A percentile compares a stretch with the other conserved stretches of the same genome.
These are phyloP conservation scores for Hsuehochloa calcarea DNA, from an alignment of 176 grass and related monocot genomes.

Conservation along the genomic window DNA sequence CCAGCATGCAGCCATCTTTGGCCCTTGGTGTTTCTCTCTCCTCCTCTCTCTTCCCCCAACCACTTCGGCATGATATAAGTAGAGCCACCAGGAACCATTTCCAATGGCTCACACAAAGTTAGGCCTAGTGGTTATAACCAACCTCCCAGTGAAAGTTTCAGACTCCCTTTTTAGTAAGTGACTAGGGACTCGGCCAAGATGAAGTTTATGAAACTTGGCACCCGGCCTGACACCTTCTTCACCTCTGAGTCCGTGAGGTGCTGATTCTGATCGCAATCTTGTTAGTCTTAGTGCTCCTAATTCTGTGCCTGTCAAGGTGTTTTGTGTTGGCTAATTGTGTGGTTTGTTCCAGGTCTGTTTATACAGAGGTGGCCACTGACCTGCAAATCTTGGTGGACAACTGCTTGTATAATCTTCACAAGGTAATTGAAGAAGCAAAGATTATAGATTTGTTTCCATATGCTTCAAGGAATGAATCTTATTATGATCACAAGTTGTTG, in stretches of 20 bases:
- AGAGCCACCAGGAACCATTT: conserved; percentile 35
- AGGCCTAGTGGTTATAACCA: conserved; percentile 33
- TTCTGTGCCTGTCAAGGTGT: neutral
- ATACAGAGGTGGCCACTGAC: conserved; percentile 84
- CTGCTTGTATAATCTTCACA: conserved; percentile 80
- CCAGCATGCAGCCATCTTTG: neutral
- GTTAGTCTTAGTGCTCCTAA: neutral
- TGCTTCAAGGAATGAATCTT: neutral
- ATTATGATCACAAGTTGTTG: too few relatives aligned
- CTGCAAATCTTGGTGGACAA: conserved; percentile 73
- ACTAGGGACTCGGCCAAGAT: conserved; percentile 43
- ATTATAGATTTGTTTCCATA: neutral
- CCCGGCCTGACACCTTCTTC: conserved; percentile 78
- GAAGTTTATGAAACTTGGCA: conserved; percentile 99
- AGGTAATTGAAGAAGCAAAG: conserved; percentile 41
- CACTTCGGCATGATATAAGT: conserved; percentile 57
- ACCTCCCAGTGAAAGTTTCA: conserved; percentile 30
- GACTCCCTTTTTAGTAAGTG: conserved; percentile 38
- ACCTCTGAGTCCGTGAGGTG: conserved; percentile 68
- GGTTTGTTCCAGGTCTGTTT: conserved; percentile 65
- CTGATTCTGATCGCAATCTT: conserved; percentile 27
- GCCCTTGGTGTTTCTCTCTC: neutral
- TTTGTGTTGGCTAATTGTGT: conserved; percentile 10
- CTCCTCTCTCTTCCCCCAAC: conserved; percentile 25
- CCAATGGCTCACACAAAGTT: conserved; percentile 43